A percentile compares a stretch with the other conserved stretches of the same genome.
Evolutionary conservation across 208 protist species (phyloP).

Genomic region (Willaertia magna): DNA sequence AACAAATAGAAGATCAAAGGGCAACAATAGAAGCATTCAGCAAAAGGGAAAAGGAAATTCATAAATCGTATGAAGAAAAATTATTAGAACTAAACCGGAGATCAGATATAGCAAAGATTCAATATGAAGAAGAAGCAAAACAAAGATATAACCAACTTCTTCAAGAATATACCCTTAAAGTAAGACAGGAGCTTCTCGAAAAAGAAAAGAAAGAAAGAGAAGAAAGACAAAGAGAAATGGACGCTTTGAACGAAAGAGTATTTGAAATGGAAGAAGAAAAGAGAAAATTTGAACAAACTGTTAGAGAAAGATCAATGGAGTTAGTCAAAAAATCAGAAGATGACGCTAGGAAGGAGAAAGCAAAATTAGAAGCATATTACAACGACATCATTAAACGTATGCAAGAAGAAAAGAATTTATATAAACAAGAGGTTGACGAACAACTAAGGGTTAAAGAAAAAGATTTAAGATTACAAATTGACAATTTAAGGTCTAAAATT

Average conservation of each 20-base stretch:
- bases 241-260: not conserved
- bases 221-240: not conserved
- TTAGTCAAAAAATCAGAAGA: not conserved
- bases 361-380: constrained; percentile 1
- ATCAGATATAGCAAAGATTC: not conserved
- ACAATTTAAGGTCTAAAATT: not conserved
- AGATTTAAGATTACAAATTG: not conserved
- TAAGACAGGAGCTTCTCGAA: not conserved
- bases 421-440: constrained; percentile 7
- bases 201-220: constrained; percentile 12
- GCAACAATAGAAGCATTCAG: not conserved
- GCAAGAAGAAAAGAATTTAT: not conserved
- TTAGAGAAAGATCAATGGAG: not conserved
- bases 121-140: not conserved
- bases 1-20: not conserved
- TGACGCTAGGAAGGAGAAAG: not conserved
- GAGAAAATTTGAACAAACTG: not conserved
- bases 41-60: not conserved
- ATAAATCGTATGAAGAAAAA: not conserved
- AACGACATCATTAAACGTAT: not conserved
- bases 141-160: not conserved
- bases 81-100: not conserved
- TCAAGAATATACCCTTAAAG: not conserved
- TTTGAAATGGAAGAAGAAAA: not conserved
- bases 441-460: not conserved